These are phyloP conservation scores for Clonostachys rosea DNA, from an alignment of 2,329 filamentous ascomycete genomes.

Conservation along the genomic window DNA sequence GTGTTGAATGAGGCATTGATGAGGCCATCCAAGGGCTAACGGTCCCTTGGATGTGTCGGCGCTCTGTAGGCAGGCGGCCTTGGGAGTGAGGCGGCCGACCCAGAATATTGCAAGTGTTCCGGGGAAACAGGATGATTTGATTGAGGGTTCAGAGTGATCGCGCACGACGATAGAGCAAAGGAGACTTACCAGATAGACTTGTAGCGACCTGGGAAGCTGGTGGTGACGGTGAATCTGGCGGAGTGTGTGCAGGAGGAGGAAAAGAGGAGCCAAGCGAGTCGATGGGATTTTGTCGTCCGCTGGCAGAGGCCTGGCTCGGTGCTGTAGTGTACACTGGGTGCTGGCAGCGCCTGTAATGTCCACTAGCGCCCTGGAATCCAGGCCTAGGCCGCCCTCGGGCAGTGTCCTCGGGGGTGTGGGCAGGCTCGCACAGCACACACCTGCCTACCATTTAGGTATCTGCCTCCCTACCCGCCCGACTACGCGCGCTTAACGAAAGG, in stretches of 20 bases:
- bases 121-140: conserved; percentile 11
- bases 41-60: neutral
- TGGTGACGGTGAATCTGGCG: conserved; percentile 25
- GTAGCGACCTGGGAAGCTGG: conserved; percentile 22
- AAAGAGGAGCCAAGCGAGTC: conserved; percentile 35
- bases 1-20: neutral
- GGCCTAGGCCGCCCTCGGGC: no score
- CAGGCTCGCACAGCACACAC: no score
- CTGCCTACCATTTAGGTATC: no score
- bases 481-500: no score
- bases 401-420: no score
- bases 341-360: no score
- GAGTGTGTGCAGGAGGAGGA: conserved; percentile 32
- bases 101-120: conserved; percentile 1
- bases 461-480: no score
- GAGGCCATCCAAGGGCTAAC: neutral
- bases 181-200: conserved; percentile 29
- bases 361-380: no score
- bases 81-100: neutral
- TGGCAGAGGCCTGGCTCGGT: no score
- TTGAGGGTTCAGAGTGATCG: conserved; percentile 23
- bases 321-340: no score
- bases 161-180: conserved; percentile 23
- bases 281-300: conserved; percentile 30
- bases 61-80: neutral